These are phyloP conservation scores for Colletotrichum tropicale DNA, from an alignment of 2,329 filamentous ascomycete species.

Conservation along the genomic window DNA sequence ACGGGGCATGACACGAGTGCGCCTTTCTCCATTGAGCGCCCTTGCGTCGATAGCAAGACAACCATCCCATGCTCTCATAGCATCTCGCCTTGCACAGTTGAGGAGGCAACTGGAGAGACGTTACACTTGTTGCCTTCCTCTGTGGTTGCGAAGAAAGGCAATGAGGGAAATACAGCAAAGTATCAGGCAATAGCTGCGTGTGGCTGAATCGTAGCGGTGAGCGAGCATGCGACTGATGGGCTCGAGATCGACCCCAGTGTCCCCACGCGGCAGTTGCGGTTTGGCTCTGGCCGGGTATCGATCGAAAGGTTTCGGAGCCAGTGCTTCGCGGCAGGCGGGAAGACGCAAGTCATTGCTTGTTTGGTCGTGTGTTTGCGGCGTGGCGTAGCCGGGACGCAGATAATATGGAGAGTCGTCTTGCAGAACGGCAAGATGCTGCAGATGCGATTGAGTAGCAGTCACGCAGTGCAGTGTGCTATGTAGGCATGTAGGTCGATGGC, in stretches of 20 bases:
- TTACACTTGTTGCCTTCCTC: slow-evolving; percentile 1
- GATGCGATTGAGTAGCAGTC: neutral
- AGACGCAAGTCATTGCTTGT: slow-evolving; percentile 13
- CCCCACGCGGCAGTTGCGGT: slow-evolving; percentile 12
- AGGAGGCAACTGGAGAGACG: neutral
- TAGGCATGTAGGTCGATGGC: neutral
- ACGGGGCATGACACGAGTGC: neutral
- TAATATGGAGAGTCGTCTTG: neutral
- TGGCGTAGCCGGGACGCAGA: neutral
- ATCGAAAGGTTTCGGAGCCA: neutral
- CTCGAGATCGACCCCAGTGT: slow-evolving; percentile 2
- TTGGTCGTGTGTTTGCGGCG: neutral
- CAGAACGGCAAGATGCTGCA: slow-evolving; percentile 3
- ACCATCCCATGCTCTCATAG: neutral
- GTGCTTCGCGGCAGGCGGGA: neutral
- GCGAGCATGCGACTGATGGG: neutral
- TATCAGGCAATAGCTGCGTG: neutral
- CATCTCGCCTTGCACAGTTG: neutral
- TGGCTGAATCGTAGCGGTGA: neutral
- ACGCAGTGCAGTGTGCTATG: neutral
- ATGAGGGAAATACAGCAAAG: neutral
- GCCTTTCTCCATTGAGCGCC: neutral
- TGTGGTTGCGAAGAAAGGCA: neutral
- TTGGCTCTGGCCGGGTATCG: neutral
- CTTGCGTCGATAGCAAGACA: neutral